phyloP scores from a whole-genome alignment of 2,329 filamentous ascomycete genomes.

The Sporothrix phasma region DNA sequence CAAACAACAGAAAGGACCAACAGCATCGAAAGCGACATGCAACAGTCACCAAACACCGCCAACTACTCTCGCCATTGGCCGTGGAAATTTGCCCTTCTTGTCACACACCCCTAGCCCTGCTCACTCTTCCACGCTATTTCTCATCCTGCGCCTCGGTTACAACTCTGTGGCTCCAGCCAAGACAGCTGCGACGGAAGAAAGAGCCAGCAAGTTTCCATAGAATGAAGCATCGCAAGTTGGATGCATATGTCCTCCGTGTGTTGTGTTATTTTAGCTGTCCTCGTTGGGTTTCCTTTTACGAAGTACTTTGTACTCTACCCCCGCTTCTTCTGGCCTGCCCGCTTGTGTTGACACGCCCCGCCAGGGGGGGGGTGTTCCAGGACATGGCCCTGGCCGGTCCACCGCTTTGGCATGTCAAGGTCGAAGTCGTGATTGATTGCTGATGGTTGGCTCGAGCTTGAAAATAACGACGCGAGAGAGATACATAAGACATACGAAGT shows the following conservation, averaged over 20 bases:
- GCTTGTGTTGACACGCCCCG: not conserved
- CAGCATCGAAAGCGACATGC: not conserved
- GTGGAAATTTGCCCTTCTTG: not conserved
- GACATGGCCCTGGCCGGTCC: not conserved
- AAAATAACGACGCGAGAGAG: no score
- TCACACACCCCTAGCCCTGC: not conserved
- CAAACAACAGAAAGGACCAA: not conserved
- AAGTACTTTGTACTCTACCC: not conserved
- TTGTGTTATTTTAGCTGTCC: no score
- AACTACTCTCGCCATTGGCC: no score
- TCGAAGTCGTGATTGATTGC: no score
- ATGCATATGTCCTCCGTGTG: no score
- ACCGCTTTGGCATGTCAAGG: not conserved
- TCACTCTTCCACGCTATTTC: not conserved
- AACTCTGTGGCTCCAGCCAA: not conserved
- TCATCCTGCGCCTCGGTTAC: slow-evolving; percentile 8
- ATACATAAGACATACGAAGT: no score
- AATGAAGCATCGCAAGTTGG: no score
- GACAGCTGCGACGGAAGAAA: no score
- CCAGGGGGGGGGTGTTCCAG: not conserved
- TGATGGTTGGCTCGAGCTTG: no score
- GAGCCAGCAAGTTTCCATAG: not conserved
- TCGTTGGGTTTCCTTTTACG: no score
- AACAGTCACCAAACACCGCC: not conserved
- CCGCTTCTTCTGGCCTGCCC: not conserved